Conservation (phyloP, 306 rosid genomes). For the Prinsepia uniflora region DNA sequence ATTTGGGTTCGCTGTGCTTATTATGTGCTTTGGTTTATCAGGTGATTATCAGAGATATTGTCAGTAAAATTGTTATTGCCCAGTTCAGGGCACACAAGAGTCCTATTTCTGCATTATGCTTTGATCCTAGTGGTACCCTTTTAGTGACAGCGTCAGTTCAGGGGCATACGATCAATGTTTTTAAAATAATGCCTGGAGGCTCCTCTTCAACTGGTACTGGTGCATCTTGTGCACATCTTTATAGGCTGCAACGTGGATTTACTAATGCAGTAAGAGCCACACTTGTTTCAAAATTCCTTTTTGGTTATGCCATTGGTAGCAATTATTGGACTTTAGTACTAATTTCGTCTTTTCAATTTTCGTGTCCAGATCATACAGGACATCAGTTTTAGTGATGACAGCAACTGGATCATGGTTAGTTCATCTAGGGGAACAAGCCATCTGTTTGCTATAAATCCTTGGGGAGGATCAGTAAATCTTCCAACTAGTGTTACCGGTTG, state of each 20-base stretch:
- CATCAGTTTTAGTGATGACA: conserved; percentile 87
- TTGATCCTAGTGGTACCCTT: conserved; percentile 89
- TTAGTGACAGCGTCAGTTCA: conserved; percentile 90
- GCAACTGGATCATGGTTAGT: conserved; percentile 98
- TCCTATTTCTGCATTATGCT: conserved; percentile 89
- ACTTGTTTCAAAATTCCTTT: conserved; percentile 11
- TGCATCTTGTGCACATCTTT: conserved; percentile 65
- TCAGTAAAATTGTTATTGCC: conserved; percentile 63
- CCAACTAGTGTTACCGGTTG: conserved; percentile 48
- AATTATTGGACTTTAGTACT: conserved; percentile 11
- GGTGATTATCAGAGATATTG: conserved; percentile 87
- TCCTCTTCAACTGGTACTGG: conserved; percentile 41
- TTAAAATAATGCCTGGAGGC: conserved; percentile 65
- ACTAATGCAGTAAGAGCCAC: conserved; percentile 77
- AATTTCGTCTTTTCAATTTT: conserved; percentile 7
- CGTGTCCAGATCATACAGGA: conserved; percentile 84
- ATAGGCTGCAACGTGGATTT: conserved; percentile 86
- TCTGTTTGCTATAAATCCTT: conserved; percentile 87
- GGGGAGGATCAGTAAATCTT: conserved; percentile 66
- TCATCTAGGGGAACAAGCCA: conserved; percentile 97
- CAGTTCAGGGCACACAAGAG: conserved; percentile 92
- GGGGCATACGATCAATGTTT: conserved; percentile 94
- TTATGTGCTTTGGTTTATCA: conserved; percentile 32
- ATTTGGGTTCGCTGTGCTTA: conserved; percentile 12
- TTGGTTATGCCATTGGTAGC: neutral